Conservation (phyloP, 2,329 filamentous ascomycete species). For the Paracorniculantispora psalliotae region DNA sequence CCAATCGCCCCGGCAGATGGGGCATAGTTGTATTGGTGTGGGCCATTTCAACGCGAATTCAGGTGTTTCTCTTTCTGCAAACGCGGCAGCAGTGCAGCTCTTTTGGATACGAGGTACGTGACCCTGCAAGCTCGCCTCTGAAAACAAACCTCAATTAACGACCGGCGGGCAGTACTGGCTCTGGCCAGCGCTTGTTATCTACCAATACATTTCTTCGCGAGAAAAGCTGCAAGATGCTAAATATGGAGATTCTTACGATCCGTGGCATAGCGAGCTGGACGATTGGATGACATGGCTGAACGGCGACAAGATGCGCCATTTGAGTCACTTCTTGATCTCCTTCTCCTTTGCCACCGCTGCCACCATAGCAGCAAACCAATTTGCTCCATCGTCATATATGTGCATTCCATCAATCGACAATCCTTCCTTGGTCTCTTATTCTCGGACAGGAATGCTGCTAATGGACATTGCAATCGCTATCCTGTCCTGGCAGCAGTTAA, state of each 20-base stretch:
- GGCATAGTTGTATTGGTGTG: slow-evolving; percentile 40
- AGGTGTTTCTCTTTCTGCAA: slow-evolving; percentile 42
- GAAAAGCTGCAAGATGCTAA: slow-evolving; percentile 36
- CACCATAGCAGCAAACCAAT: slow-evolving; percentile 35
- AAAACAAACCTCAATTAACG: background rate
- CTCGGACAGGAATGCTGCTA: slow-evolving; percentile 29
- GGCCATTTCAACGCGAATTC: slow-evolving; percentile 43
- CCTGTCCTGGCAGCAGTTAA: slow-evolving; percentile 47
- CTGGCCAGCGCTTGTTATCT: slow-evolving; percentile 30
- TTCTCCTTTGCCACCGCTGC: slow-evolving; percentile 38
- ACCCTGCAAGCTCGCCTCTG: background rate
- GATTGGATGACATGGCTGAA: slow-evolving; percentile 44
- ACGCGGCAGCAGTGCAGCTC: slow-evolving; percentile 46
- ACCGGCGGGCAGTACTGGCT: background rate
- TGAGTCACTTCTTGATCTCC: slow-evolving; percentile 30
- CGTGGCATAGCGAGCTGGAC: slow-evolving; percentile 43
- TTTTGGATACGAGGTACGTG: slow-evolving; percentile 43
- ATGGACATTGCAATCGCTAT: slow-evolving; percentile 24
- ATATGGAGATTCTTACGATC: slow-evolving; percentile 38
- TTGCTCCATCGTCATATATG: slow-evolving; percentile 46
- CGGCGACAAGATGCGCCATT: slow-evolving; percentile 33
- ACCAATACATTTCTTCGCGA: slow-evolving; percentile 38
- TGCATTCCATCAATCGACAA: slow-evolving; percentile 43
- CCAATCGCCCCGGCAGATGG: slow-evolving; percentile 42
- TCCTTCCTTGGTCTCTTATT: slow-evolving; percentile 28